Conservation (phyloP, 192 early-diverging fungal genomes). For the Backusella tuberculispora region DNA sequence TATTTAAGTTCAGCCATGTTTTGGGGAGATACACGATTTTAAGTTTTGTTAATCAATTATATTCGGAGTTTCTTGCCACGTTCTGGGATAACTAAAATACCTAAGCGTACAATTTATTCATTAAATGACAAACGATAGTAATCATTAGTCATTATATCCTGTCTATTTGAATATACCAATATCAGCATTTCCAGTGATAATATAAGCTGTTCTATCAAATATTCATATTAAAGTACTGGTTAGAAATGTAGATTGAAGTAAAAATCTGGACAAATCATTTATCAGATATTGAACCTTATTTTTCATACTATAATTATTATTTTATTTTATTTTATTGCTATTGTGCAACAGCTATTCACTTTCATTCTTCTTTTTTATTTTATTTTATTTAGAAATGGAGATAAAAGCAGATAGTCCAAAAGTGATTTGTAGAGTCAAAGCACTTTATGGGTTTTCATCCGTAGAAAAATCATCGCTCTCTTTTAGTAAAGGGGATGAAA, state of each 20-base stretch:
- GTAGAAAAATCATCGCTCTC: conserved; percentile 77
- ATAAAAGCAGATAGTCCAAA: conserved; percentile 17
- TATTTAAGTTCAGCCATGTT: neutral
- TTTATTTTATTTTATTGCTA: neutral
- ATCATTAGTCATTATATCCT: neutral
- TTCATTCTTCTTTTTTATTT: neutral
- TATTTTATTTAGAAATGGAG: neutral
- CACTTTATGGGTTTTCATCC: conserved; percentile 87
- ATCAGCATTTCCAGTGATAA: neutral
- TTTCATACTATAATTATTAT: conserved; percentile 2
- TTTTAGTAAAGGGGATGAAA: conserved; percentile 84
- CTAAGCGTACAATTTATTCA: neutral
- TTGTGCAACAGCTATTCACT: too few relatives aligned
- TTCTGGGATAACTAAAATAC: conserved; percentile 13
- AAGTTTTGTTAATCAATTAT: too few relatives aligned
- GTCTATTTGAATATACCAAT: neutral
- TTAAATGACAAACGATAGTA: neutral
- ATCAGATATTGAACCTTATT: neutral
- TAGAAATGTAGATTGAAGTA: neutral
- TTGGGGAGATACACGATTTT: too few relatives aligned
- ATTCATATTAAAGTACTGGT: neutral
- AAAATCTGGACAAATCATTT: neutral
- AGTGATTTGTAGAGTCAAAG: conserved; percentile 57
- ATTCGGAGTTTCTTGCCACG: conserved; percentile 1
- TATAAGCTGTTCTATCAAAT: neutral